Evolutionary conservation across 331 rosid genomes (phyloP), one percentile per base, ranked within the genome.

Genomic region (Telfairia occidentalis): DNA sequence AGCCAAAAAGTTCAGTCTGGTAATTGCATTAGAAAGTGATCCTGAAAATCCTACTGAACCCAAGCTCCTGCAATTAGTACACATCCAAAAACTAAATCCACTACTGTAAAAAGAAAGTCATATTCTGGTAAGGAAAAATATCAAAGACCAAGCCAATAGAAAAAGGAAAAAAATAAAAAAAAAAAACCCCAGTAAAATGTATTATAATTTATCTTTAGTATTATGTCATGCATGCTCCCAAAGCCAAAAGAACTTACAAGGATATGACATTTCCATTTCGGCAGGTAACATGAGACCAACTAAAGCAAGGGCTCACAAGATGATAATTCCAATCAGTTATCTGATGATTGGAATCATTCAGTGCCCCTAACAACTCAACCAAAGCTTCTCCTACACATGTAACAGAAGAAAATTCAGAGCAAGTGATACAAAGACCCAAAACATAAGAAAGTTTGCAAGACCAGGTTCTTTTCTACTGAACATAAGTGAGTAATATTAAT

Each of bases 281-380:
- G 70, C 98, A 94, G 73, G 87, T 78, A 76, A 94, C 83, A 65
- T 87, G 89, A 40, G 95, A 86, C 98, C 98, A 94, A 77, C 92
- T 94, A 78, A 49, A 85, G 79, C 98, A 94, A 0, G 98, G 96
- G 83, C 91, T 91, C 61, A 91, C 98, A 7, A 91, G 50, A 84
- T 78, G 9, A 66, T 52, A 2, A 67, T 89, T 81, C 98, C 98
- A 94, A 64, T 89, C 97, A 34, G 76, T 73, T 79, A 91, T 77
- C 75, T 57, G 87, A 75, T 84, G 75, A 45, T 75, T 78, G 67
- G 95, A 80, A 87, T 91, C 95, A 60, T 94, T 87, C 30, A 94
- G 90, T 21, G 74, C 79, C 57, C 1, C 76, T 69, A 86, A 81
- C 73, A 94, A 63, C 78, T 83, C 90, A 49, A 60, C 30, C 80